Evolutionary conservation across 2,329 filamentous ascomycete species (phyloP), one percentile per base, ranked within the genome.

Genomic region (Cladosporium cucumerinum): DNA sequence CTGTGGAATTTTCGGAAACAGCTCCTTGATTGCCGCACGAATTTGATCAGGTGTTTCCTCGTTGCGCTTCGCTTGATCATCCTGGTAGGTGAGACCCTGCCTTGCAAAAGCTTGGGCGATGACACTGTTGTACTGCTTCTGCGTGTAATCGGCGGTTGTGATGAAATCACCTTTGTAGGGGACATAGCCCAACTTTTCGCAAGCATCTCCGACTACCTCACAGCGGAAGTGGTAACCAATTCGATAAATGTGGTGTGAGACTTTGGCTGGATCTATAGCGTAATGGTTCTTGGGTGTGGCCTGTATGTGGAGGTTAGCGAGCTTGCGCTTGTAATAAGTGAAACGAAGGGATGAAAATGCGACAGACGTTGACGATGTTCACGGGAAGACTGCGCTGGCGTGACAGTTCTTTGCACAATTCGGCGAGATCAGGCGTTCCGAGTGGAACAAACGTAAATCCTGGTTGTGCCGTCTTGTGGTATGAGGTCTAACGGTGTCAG

Each of bases 201-300:
- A 87, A 39, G 85, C 84, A 65, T 83, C 78, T 51, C 83, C 81
- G 46, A 89, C 84, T 65, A 88, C 81, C n/a, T 82, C 77, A 65
- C 82, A 82, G 7, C 85, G 85, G 67, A 89, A 88, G 72, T 88
- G 86, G 72, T 86, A 85, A 18, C 87, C 87, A 67, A 88, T 82
- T 48, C 86, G 82, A 69, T 86, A 82, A 57, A 87, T 82, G 72
- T 88, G 85, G 70, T 86, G 82, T 2, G 85, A 86, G 2, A 88
- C 77, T 75, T 70, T 72, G 28, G 36, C 55, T 16, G 71, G 71
- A 57, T 74, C 66, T 5, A 30, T 16, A 5, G 63, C 66, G 21
- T 70, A 57, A 54, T 64, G 68, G 67, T 59, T 71, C 23, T 63
- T 51, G 21, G 71, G 68, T 68, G 71, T 66, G 36, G 69, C 66